Base-by-base conservation (phyloP, 106 monocot species). In the Xerophyta viscosa region DNA sequence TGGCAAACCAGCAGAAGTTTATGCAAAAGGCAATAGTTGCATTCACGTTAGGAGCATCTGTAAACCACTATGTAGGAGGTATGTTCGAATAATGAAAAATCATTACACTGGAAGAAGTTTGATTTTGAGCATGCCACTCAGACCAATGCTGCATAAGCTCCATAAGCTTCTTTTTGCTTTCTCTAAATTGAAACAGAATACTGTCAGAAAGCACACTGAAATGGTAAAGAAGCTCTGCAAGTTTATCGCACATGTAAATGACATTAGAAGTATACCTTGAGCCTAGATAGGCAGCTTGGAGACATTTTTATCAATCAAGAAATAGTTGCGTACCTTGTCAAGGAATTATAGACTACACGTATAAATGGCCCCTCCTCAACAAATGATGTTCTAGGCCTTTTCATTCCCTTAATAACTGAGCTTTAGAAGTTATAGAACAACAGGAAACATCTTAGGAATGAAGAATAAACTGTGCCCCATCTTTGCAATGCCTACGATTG, bases 121-220 rank as follows among this genome's bases (percentile, higher is more conserved):
- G 68, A 50, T 52, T 27, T 14, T 59, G 43, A 41, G 77, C 70
- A 20, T 92, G 79, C 87, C 93, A 93, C 57, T 84, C 62, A 28
- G 84, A 87, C 93, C 93, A 93, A 29, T 88, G 66, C 54, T 93
- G 93, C 80, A 93, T 74, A 57, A 88, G 64, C 28, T 72, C 84
- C 64, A 78, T 70, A 36, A 93, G 87, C 63, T 81, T 84, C 27
- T 66, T 74, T 55, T 84, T 88, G 72, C 93, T 93, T 76, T 87
- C 84, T 71, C 93, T 93, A 56, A 20, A 24, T 56, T 8, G 29
- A 14, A 21, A 46, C 1, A 19, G n/a, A 46, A 3, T 18, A 46
- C 46, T 2, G 7, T 46, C 46, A 46, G 46, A 20, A 17, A 19
- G 20, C 8, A 46, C 46, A 20, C 13, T 19, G 18, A 46, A 19